Base-by-base conservation (phyloP, 2,329 filamentous ascomycete species). In the Trichoderma sp. region DNA sequence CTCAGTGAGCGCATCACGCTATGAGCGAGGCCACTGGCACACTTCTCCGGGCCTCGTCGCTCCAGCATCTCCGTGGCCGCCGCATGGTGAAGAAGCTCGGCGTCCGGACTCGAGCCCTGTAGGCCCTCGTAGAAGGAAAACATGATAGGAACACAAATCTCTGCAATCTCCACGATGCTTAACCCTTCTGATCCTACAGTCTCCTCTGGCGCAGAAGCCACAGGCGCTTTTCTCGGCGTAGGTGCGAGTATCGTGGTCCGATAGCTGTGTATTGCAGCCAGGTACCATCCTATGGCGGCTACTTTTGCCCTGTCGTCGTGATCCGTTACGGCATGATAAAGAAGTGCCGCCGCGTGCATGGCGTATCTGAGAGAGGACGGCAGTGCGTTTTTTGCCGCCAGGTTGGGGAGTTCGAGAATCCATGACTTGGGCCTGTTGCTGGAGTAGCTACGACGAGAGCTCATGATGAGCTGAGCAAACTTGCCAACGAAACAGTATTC, bases 41-140 rank as follows among this genome's bases (percentile, higher is more conserved):
- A 63, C n/a, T 39, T 44, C 12, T 41, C 41, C 14, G 61, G 61
- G 3, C 61, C 61, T 12, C 61, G 51, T 34, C 6, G 10, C 28
- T 57, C 51, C 17, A 63, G 21, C 61, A 63, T 63, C 45, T 63
- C 28, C 1, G 30, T 34, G 26, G 61, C 61, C 15, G 44, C 52
- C 21, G 24, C 44, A 17, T 63, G 61, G 21, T 63, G 61, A 17
- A 55, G 52, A 5, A 63, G 17, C 30, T 63, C 61, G 7, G 52
- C 61, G 14, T 50, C 30, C 17, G 51, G 48, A 17, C n/a, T 26
- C 3, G 26, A 21, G 19, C 44, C 28, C 19, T 57, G 51, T 12
- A 63, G 10, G 5, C 34, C 26, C 30, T 63, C 61, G 6, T 56
- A 63, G 14, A 63, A 63, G 7, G 61, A 63, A 28, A 63, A 63